phyloP scores from a whole-genome alignment of 2,329 filamentous ascomycete species.

The Colletotrichum sp. region DNA sequence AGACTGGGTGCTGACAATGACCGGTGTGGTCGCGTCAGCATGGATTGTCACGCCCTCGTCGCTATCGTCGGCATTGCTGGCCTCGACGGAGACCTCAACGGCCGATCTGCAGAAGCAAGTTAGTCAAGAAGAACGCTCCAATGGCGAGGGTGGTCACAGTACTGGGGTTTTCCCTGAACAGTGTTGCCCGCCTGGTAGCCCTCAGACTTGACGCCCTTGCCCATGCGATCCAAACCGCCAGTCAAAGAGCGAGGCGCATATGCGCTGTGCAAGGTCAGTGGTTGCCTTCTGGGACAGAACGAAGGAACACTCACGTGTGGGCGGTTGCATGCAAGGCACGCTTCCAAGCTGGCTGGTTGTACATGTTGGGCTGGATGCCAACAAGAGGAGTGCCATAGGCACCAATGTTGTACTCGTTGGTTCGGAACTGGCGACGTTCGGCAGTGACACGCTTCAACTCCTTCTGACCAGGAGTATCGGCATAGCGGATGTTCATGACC shows the following conservation, averaged over 20 bases:
- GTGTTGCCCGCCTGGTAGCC: slow-evolving; percentile 19
- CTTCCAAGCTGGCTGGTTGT: slow-evolving; percentile 43
- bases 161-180: slow-evolving; percentile 22
- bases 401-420: slow-evolving; percentile 89
- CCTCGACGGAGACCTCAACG: background rate
- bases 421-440: slow-evolving; percentile 92
- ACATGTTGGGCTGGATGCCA: slow-evolving; percentile 57
- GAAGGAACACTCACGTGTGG: slow-evolving; percentile 1
- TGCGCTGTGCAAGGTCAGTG: background rate
- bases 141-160: slow-evolving; percentile 16
- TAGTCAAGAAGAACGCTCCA: slow-evolving; percentile 30
- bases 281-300: background rate
- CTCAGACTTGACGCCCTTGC: slow-evolving; percentile 20
- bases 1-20: slow-evolving; percentile 49
- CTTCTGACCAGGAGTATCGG: slow-evolving; percentile 96
- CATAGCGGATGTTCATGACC: slow-evolving; percentile 92
- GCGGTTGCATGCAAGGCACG: slow-evolving; percentile 25
- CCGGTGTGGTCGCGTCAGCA: slow-evolving; percentile 49
- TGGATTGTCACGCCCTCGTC: slow-evolving; percentile 62
- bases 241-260: slow-evolving; percentile 19
- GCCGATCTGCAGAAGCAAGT: slow-evolving; percentile 27
- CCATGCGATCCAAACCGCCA: slow-evolving; percentile 18
- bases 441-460: slow-evolving; percentile 95
- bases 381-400: slow-evolving; percentile 70
- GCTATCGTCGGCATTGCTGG: slow-evolving; percentile 50